Conservation (phyloP, 768 basidiomycete genomes). For the Scleroderma citrinum region DNA sequence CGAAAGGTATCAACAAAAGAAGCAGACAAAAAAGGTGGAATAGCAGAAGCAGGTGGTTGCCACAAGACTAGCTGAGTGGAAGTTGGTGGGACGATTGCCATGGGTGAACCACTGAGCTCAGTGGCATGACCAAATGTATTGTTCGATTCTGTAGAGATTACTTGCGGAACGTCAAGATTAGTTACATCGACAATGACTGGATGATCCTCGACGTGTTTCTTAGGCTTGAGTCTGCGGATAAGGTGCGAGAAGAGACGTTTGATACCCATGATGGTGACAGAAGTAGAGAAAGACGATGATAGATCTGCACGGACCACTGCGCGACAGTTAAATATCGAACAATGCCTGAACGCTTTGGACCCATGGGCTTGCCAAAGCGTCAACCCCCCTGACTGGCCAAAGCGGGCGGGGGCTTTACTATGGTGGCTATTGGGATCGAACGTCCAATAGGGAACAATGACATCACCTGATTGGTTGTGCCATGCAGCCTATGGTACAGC, state of each 20-base stretch:
- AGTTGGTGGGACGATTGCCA: background rate
- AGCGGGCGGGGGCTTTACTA: background rate
- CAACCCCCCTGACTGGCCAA: background rate
- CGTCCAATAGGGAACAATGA: background rate
- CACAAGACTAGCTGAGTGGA: background rate
- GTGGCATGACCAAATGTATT: background rate
- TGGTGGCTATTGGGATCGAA: background rate
- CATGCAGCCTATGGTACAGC: no score
- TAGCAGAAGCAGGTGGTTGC: background rate
- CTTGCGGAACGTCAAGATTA: background rate
- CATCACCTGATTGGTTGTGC: background rate
- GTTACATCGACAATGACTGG: background rate
- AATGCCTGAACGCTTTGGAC: background rate
- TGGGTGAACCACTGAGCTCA: background rate
- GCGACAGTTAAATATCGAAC: background rate
- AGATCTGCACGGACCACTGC: background rate
- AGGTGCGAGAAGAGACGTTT: slow-evolving; percentile 1
- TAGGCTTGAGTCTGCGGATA: slow-evolving; percentile 1
- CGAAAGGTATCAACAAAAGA: background rate
- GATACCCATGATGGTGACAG: background rate
- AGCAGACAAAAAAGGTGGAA: background rate
- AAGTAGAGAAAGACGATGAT: background rate
- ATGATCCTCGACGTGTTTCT: background rate
- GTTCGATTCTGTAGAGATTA: background rate
- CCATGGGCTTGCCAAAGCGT: background rate